Percentiles rank a stretch among this genome's conserved stretches.
These are phyloP conservation scores for Candida railenensis DNA, from an alignment of 805 yeast genomes.

Conservation along the genomic window DNA sequence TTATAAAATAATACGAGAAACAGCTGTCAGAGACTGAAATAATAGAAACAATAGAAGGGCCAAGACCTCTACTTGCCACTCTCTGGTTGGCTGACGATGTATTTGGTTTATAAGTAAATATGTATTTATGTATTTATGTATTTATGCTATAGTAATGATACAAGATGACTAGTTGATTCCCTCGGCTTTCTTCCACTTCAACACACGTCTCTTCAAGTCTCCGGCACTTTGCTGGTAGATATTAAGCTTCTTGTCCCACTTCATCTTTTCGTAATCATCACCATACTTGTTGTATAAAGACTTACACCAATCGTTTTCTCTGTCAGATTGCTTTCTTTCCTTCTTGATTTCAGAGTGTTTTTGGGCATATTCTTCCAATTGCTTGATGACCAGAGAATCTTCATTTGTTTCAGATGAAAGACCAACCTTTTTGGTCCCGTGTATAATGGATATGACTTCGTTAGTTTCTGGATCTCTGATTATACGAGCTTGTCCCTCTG, in stretches of 20 bases:
- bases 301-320: slow-evolving; percentile 75
- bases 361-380: slow-evolving; percentile 55
- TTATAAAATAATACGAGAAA: too few relatives aligned
- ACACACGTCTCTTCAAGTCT: slow-evolving; percentile 70
- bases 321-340: slow-evolving; percentile 59
- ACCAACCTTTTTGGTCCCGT: slow-evolving; percentile 58
- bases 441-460: slow-evolving; percentile 61
- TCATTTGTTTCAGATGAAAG: slow-evolving; percentile 15
- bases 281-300: slow-evolving; percentile 74
- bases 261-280: slow-evolving; percentile 86
- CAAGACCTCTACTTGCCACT: too few relatives aligned
- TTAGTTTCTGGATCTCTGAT: slow-evolving; percentile 65
- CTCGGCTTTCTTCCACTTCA: slow-evolving; percentile 59
- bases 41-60: too few relatives aligned
- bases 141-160: background rate
- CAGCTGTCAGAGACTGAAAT: too few relatives aligned
- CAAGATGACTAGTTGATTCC: background rate
- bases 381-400: slow-evolving; percentile 59
- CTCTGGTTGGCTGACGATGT: too few relatives aligned
- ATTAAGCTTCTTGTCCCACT: slow-evolving; percentile 85
- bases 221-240: slow-evolving; percentile 83
- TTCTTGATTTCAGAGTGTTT: slow-evolving; percentile 47
- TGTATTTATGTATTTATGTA: too few relatives aligned
- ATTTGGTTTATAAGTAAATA: too few relatives aligned
- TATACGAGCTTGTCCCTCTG: slow-evolving; percentile 77